Base-by-base conservation (phyloP, 176 grass and related monocot species). In the Pharus latifolius region DNA sequence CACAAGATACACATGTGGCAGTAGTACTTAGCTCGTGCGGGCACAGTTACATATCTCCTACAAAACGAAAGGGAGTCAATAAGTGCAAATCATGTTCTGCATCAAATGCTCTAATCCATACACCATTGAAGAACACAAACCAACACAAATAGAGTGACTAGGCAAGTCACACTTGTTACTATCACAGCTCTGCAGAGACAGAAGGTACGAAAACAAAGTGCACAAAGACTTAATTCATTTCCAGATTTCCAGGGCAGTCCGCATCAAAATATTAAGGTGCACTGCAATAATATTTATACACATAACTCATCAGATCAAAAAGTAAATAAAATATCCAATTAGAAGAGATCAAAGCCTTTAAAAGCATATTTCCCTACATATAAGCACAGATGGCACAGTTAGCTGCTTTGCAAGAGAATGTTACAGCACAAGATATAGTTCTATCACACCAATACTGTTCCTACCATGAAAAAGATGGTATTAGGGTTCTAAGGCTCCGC, bases 361-460 rank as follows among this genome's bases (percentile, higher is more conserved):
- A 46, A 20, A 20, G 3, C 3, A n/a, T n/a, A n/a, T n/a, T 37
- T 22, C 55, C 61, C 75, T 79, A 73, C 46, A 44, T 73, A 15
- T 73, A 79, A 79, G 38, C 52, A 57, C 61, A 76, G 22, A 44
- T 70, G 45, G 35, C 58, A 67, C 28, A 75, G 22, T 37, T 14
- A 54, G 35, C 49, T 55, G 28, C 30, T 25, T 46, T 69, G 37
- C 6, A 33, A 31, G 37, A 27, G 48, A 69, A 79, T 56, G 69
- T 69, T 49, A 69, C 55, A 60, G 44, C 69, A 63, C 76, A 69
- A 7, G 68, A 80, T 63, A 75, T 69, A 49, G 76, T 74, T 75
- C 63, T 68, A 75, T 13, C 70, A 66, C 63, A 62, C 37, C 62
- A 74, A 30, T 48, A 79, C 12, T 40, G 55, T 69, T 55, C 54